Base-by-base conservation (phyloP, 2,329 filamentous ascomycete genomes). In the Bipolaris bicolor region DNA sequence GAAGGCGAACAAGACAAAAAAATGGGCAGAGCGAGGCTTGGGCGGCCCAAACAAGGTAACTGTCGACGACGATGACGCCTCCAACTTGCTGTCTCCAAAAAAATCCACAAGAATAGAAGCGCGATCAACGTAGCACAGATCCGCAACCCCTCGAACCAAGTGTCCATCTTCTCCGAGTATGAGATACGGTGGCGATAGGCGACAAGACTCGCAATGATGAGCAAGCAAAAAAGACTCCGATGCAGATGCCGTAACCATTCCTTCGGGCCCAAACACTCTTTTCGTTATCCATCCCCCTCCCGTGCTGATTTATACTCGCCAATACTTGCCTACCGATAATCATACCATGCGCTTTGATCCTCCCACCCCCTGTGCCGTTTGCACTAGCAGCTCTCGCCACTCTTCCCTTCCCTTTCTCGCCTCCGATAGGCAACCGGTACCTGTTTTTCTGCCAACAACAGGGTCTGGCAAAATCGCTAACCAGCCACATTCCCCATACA, bases 221-320 rank as follows among this genome's bases (percentile, higher is more conserved):
- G 29, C 29, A 10, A 31, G 29, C 29, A 31, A 31, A 31, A 45
- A 57, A 57, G 54, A 49, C 39, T 52, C 33, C 36, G 37, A 39
- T 36, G 29, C 29, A 31, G 29, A 31, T 31, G 29, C 29, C 29
- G 36, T 36, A 16, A 52, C 43, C 54, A 47, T 31, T 48, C 29
- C 54, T 43, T 33, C 26, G 49, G 54, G 36, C 37, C 31, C 24
- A 47, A 37, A n/a, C 33, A 29, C 41, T 49, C 29, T 31, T 31
- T 31, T 31, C 10, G 29, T 31, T 11, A 31, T 31, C 29, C 29
- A 5, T 13, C 10, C 10, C 29, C 29, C 29, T 5, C 29, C 34
- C 31, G 31, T 18, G 49, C 33, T 36, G 33, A 18, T 48, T 34
- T 31, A 31, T 13, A 18, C 22, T 56, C 54, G 49, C 44, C 31